Conservation (phyloP, 768 basidiomycete species). For the Sporobolomyces roseus region DNA sequence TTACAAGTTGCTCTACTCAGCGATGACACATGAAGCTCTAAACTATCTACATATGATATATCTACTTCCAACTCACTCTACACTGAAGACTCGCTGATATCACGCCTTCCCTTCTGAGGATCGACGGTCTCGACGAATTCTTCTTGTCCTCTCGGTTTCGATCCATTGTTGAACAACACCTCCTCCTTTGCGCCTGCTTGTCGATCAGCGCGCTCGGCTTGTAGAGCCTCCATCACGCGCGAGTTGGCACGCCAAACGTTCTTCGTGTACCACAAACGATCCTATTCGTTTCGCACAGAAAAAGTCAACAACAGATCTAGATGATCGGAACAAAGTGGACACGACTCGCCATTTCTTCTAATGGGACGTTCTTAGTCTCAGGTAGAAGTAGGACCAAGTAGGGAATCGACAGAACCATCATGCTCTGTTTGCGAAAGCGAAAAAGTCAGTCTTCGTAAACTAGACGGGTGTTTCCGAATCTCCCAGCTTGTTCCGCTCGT, state of each 20-base stretch:
- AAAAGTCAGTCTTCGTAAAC: too few relatives aligned
- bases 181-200: background rate
- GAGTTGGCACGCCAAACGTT: conserved; percentile 30
- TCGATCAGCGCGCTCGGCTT: conserved; percentile 26
- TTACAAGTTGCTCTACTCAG: too few relatives aligned
- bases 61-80: too few relatives aligned
- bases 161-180: conserved; percentile 4
- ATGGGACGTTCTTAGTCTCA: conserved; percentile 34
- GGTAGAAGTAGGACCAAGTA: conserved; percentile 27
- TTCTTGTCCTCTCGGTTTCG: conserved; percentile 1
- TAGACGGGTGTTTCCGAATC: too few relatives aligned
- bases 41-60: too few relatives aligned
- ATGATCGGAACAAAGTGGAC: background rate
- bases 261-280: conserved; percentile 26
- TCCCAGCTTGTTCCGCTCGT: too few relatives aligned
- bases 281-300: background rate
- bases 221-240: conserved; percentile 24
- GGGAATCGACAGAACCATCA: conserved; percentile 24
- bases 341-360: conserved; percentile 30
- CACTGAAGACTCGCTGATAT: too few relatives aligned
- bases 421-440: background rate
- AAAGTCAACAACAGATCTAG: too few relatives aligned
- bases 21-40: too few relatives aligned
- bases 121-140: conserved; percentile 21
- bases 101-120: too few relatives aligned